Evolutionary conservation across 225 moss, liverwort and hornwort species (phyloP).

Genomic region (Neckera pumila): DNA sequence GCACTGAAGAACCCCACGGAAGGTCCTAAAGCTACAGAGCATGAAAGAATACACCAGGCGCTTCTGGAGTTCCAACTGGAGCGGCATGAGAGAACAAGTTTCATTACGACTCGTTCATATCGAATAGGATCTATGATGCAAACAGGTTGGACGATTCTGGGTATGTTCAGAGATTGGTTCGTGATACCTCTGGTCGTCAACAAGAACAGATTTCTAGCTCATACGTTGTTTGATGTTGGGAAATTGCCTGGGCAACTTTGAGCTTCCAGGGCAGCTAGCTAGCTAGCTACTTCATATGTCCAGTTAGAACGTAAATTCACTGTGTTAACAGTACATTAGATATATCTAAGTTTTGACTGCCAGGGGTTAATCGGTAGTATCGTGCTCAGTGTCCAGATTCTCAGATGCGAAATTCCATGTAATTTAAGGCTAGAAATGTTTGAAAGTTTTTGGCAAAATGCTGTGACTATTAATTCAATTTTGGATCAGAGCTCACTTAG

Average conservation of each 20-base stretch:
- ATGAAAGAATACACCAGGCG: constrained; percentile 6
- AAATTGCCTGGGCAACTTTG: background rate
- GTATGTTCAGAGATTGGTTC: background rate
- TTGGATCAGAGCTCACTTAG: background rate
- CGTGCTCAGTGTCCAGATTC: background rate
- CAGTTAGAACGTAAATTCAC: background rate
- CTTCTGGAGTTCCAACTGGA: constrained; percentile 16
- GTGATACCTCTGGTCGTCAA: background rate
- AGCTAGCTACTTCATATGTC: background rate
- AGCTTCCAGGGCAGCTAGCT: background rate
- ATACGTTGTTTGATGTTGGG: constrained; percentile 7
- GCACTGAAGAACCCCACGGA: background rate
- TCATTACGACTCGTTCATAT: background rate
- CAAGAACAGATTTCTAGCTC: background rate
- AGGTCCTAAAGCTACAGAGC: background rate
- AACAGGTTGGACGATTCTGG: background rate
- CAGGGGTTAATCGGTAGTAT: too few relatives aligned
- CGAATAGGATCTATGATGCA: background rate
- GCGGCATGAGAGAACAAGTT: background rate
- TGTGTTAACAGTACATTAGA: background rate
- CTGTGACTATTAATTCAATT: background rate
- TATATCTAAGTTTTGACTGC: background rate
- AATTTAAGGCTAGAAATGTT: background rate
- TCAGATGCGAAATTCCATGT: background rate
- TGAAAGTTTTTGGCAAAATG: background rate